phyloP scores from a whole-genome alignment of 169 alveolate genomes.

The Babesia gibsoni region DNA sequence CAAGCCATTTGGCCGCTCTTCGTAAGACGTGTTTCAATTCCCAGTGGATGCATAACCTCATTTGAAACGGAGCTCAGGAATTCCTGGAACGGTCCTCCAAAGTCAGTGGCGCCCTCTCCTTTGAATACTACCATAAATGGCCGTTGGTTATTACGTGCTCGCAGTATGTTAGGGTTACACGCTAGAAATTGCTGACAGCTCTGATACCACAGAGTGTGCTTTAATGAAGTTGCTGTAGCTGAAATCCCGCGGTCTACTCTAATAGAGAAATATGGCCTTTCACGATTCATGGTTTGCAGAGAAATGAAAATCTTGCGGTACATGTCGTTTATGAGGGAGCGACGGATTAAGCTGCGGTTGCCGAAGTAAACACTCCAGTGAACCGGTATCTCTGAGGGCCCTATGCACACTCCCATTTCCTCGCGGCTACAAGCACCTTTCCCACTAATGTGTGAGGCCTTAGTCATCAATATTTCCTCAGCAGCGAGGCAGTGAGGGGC shows the following conservation, averaged over 20 bases:
- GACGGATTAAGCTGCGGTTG: slow-evolving; percentile 34
- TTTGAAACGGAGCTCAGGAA: slow-evolving; percentile 81
- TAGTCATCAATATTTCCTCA: not conserved
- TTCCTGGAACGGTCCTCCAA: slow-evolving; percentile 92
- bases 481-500: slow-evolving; percentile 18
- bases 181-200: slow-evolving; percentile 42
- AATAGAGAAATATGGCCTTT: slow-evolving; percentile 61
- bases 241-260: slow-evolving; percentile 60
- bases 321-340: slow-evolving; percentile 51
- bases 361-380: slow-evolving; percentile 49
- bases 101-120: slow-evolving; percentile 91
- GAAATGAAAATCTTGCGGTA: slow-evolving; percentile 55
- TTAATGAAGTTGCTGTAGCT: slow-evolving; percentile 21
- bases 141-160: slow-evolving; percentile 61
- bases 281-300: slow-evolving; percentile 27
- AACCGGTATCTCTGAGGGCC: slow-evolving; percentile 47
- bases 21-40: slow-evolving; percentile 36
- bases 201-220: slow-evolving; percentile 58
- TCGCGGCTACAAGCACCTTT: not conserved
- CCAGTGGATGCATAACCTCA: slow-evolving; percentile 83
- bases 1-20: slow-evolving; percentile 28
- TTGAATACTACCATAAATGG: slow-evolving; percentile 89
- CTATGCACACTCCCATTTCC: slow-evolving; percentile 25
- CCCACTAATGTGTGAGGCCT: not conserved
- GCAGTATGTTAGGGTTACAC: slow-evolving; percentile 63